A percentile compares a stretch with the other conserved stretches of the same genome.
Conservation (phyloP, 108 stramenopile species). For the Pinguiococcus pyrenoidosus region DNA sequence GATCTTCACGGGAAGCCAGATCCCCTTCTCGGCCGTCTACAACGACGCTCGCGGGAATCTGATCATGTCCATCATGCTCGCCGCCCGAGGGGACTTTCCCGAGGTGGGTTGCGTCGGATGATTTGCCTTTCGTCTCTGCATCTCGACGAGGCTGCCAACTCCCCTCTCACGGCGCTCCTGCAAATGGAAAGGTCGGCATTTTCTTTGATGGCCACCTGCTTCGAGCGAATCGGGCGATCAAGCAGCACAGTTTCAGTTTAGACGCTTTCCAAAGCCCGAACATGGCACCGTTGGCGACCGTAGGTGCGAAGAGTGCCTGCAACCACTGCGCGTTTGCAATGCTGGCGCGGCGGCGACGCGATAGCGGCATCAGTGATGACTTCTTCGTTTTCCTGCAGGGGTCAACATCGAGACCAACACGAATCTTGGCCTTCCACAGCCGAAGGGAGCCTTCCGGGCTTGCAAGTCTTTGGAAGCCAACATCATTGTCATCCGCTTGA, state of each 20-base stretch:
- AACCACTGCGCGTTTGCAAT: too few relatives aligned
- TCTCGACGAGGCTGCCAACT: neutral
- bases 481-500: conserved; percentile 59
- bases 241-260: conserved; percentile 62
- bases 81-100: conserved; percentile 54
- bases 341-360: too few relatives aligned
- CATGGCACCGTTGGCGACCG: conserved; percentile 67
- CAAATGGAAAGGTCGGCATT: conserved; percentile 55
- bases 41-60: conserved; percentile 90
- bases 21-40: conserved; percentile 77
- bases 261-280: conserved; percentile 89
- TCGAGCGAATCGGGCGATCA: conserved; percentile 68
- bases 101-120: conserved; percentile 9
- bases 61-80: conserved; percentile 83
- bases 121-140: neutral
- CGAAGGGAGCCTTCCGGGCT: conserved; percentile 59
- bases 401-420: conserved; percentile 60
- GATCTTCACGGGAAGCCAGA: conserved; percentile 68
- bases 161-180: neutral
- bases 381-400: too few relatives aligned
- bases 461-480: conserved; percentile 74
- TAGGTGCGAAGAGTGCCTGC: conserved; percentile 73
- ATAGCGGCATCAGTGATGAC: too few relatives aligned
- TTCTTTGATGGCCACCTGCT: conserved; percentile 81
- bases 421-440: conserved; percentile 54